Conservation (phyloP, 352 stramenopile species). For the Blastocystis sp. region DNA sequence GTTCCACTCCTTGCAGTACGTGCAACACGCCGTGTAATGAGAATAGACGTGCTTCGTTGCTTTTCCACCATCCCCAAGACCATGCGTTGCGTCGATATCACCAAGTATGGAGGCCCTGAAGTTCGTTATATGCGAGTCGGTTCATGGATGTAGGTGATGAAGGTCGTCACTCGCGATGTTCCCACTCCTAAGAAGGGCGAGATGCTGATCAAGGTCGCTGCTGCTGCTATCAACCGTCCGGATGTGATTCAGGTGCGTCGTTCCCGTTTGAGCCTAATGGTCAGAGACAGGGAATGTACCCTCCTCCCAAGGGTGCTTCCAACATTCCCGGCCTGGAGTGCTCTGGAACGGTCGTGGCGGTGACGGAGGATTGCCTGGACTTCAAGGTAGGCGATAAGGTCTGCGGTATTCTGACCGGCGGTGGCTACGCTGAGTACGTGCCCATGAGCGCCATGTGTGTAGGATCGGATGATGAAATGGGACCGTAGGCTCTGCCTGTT, state of each 20-base stretch:
- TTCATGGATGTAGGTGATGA: constrained; percentile 45
- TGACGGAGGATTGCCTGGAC: neutral
- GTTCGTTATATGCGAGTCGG: neutral
- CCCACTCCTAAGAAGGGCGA: constrained; percentile 67
- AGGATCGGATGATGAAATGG: neutral
- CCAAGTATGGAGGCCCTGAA: constrained; percentile 45
- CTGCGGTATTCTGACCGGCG: constrained; percentile 71
- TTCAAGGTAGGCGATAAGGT: constrained; percentile 72
- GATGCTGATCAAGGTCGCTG: constrained; percentile 71
- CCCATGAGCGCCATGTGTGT: constrained; percentile 47
- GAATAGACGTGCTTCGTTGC: constrained; percentile 35
- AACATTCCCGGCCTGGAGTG: constrained; percentile 73
- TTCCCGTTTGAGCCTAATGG: neutral
- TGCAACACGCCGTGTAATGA: neutral
- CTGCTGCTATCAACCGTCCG: constrained; percentile 70
- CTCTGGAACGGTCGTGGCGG: constrained; percentile 71
- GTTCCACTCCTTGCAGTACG: constrained; percentile 9
- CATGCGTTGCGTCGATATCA: constrained; percentile 65
- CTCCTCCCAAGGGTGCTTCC: constrained; percentile 70
- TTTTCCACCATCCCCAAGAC: constrained; percentile 63
- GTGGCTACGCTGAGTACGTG: constrained; percentile 72
- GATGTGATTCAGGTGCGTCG: constrained; percentile 68
- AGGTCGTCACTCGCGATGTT: constrained; percentile 57
- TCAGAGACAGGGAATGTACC: constrained; percentile 72
- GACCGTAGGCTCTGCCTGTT: constrained; percentile 60